phyloP scores from a whole-genome alignment of 148 eudicot genomes.

The Vaccinium myrtillus region DNA sequence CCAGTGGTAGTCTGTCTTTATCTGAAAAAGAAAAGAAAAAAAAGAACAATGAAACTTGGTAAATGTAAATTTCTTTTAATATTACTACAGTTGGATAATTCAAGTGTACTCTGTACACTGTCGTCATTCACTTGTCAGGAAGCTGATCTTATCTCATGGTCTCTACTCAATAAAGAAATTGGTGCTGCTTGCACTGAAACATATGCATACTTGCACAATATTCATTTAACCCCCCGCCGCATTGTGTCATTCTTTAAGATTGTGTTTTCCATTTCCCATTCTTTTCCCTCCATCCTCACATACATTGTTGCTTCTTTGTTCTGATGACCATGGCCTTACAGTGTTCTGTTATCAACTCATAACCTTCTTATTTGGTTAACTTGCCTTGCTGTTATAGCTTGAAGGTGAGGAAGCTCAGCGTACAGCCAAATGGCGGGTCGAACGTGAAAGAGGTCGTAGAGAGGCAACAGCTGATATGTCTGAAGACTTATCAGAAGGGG shows the following conservation, averaged over 20 bases:
- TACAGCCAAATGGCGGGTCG: conserved; percentile 60
- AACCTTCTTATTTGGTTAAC: neutral
- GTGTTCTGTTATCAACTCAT: neutral
- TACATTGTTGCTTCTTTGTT: neutral
- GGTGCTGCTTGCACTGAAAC: neutral
- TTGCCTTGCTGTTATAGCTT: conserved; percentile 38
- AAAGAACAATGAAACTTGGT: neutral
- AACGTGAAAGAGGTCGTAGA: conserved; percentile 72
- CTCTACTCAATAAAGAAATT: neutral
- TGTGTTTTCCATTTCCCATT: neutral
- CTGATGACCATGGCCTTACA: neutral
- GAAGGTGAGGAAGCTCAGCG: conserved; percentile 74
- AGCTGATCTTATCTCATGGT: neutral
- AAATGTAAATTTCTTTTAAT: neutral
- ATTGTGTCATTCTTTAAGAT: neutral
- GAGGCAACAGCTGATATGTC: conserved; percentile 97
- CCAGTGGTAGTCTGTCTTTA: neutral
- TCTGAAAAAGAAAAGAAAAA: neutral
- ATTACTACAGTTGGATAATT: neutral
- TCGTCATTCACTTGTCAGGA: neutral
- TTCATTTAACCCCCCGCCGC: neutral
- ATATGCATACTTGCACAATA: neutral
- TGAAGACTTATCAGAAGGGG: conserved; percentile 88
- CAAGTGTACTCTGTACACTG: neutral
- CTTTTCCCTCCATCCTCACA: neutral